Evolutionary conservation across 2,329 filamentous ascomycete genomes (phyloP).

Genomic region (Arthrobotrys entomopaga): DNA sequence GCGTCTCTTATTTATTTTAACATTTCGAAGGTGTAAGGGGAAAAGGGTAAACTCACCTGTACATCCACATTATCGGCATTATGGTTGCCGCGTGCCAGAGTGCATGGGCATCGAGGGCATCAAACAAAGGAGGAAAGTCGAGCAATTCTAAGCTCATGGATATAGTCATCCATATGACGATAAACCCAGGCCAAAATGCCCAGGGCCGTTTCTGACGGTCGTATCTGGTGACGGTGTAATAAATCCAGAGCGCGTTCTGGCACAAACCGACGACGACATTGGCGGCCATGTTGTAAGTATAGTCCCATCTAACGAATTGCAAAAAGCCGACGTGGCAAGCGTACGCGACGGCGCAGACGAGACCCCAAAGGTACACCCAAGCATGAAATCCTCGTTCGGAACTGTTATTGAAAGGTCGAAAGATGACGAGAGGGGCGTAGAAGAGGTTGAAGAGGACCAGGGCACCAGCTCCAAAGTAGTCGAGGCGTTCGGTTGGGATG

Average conservation of each 20-base stretch:
- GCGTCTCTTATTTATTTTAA: too few relatives aligned
- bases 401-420: conserved; percentile 75
- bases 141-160: conserved; percentile 96
- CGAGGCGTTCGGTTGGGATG: conserved; percentile 84
- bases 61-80: conserved; percentile 86
- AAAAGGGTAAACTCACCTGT: conserved; percentile 62
- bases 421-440: conserved; percentile 82
- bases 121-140: conserved; percentile 86
- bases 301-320: conserved; percentile 88
- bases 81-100: conserved; percentile 97
- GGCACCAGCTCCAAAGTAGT: conserved; percentile 94
- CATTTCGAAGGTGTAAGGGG: too few relatives aligned
- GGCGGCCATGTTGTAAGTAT: conserved; percentile 96
- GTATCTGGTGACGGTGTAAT: conserved; percentile 81
- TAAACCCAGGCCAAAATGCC: conserved; percentile 88
- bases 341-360: conserved; percentile 77
- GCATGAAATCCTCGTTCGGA: conserved; percentile 56
- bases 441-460: conserved; percentile 91
- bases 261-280: conserved; percentile 84
- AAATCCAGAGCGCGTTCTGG: conserved; percentile 85
- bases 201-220: conserved; percentile 75
- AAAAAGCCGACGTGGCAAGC: conserved; percentile 82
- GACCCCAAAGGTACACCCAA: conserved; percentile 78
- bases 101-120: conserved; percentile 89
- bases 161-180: conserved; percentile 88